These are phyloP conservation scores for Aspergillus quadrilineatus DNA, from an alignment of 2,329 filamentous ascomycete genomes.

Conservation along the genomic window DNA sequence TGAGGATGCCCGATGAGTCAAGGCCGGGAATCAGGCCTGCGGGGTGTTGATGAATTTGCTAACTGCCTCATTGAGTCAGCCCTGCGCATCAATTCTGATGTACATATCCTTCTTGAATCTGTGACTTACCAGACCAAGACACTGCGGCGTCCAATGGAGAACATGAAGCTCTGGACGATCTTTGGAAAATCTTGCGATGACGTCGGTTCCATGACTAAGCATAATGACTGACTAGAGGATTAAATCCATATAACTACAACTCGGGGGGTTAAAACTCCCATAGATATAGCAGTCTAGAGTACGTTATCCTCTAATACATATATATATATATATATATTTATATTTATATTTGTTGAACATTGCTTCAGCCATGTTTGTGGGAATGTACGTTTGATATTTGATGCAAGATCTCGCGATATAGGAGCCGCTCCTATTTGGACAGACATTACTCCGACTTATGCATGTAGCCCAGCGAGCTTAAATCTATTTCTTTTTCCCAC, in stretches of 20 bases:
- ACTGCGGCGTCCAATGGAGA: background rate
- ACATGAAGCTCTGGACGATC: constrained; percentile 3
- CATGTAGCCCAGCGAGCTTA: background rate
- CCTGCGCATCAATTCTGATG: background rate
- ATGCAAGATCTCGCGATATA: background rate
- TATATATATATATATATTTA: too few relatives aligned
- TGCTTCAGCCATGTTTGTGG: too few relatives aligned
- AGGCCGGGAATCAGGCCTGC: background rate
- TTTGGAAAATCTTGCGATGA: constrained; percentile 21
- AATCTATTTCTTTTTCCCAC: constrained; percentile 42
- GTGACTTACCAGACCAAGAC: constrained; percentile 7
- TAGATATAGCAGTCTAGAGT: too few relatives aligned
- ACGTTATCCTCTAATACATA: too few relatives aligned
- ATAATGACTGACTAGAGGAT: background rate
- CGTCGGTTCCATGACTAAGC: constrained; percentile 22
- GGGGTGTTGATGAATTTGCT: background rate
- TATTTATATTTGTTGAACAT: too few relatives aligned
- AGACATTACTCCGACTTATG: too few relatives aligned
- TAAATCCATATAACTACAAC: too few relatives aligned
- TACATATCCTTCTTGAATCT: background rate
- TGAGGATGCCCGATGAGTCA: constrained; percentile 10
- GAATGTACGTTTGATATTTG: background rate
- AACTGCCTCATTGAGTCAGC: background rate
- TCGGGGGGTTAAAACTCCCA: too few relatives aligned
- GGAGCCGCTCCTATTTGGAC: too few relatives aligned